These are phyloP conservation scores for Trametes meyenii DNA, from an alignment of 768 basidiomycete genomes.

Conservation along the genomic window DNA sequence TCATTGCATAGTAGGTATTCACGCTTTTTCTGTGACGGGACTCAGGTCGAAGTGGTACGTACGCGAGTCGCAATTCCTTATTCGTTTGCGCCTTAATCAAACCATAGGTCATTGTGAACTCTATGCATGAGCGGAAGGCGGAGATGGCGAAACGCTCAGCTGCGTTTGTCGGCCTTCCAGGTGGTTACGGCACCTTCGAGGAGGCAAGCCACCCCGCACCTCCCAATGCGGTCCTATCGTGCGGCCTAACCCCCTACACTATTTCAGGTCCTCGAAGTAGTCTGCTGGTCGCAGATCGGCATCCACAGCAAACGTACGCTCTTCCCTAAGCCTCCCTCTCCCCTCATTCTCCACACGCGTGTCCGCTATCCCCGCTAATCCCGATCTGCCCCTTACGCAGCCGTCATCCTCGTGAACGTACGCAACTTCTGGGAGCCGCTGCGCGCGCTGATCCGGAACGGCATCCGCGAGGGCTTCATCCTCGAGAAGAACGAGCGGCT, in stretches of 20 bases:
- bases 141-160: constrained; percentile 83
- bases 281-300: constrained; percentile 92
- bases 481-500: constrained; percentile 58
- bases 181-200: constrained; percentile 95
- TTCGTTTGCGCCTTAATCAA: neutral
- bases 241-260: neutral
- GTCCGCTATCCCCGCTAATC: neutral
- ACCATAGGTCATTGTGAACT: constrained; percentile 65
- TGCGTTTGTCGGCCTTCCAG: constrained; percentile 89
- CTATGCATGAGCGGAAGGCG: constrained; percentile 89
- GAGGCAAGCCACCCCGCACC: constrained; percentile 55
- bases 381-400: constrained; percentile 39
- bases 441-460: constrained; percentile 69
- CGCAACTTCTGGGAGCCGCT: constrained; percentile 82
- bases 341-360: too few species aligned
- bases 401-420: constrained; percentile 88
- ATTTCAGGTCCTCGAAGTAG: constrained; percentile 79
- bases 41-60: constrained; percentile 7
- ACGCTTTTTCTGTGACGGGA: neutral
- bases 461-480: constrained; percentile 78
- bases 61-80: constrained; percentile 3
- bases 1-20: neutral
- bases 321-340: too few species aligned
- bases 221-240: neutral
- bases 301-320: constrained; percentile 81